Evolutionary conservation across 768 basidiomycete species (phyloP).

Genomic region (Serendipita vermifera): DNA sequence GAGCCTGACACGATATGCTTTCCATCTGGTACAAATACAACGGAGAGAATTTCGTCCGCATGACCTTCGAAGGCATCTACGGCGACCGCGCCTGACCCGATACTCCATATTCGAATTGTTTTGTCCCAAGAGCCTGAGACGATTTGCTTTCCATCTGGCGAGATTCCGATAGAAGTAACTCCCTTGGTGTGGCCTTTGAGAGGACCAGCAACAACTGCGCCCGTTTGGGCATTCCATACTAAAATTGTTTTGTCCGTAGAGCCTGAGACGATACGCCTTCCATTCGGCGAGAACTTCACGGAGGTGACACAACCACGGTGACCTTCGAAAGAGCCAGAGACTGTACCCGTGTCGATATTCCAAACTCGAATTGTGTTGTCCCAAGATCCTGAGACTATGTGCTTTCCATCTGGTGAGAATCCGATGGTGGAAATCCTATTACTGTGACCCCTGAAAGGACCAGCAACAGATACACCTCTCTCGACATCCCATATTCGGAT

Average conservation of each 20-base stretch:
- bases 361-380: constrained; percentile 20
- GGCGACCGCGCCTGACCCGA: constrained; percentile 17
- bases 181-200: constrained; percentile 17
- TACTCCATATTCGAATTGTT: constrained; percentile 14
- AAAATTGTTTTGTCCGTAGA: constrained; percentile 9
- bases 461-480: constrained; percentile 22
- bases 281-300: constrained; percentile 10
- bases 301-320: constrained; percentile 4
- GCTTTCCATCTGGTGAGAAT: constrained; percentile 22
- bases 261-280: constrained; percentile 3
- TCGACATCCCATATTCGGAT: constrained; percentile 25
- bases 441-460: constrained; percentile 20
- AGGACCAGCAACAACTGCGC: constrained; percentile 16
- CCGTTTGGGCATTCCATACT: constrained; percentile 19
- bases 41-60: constrained; percentile 20
- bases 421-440: constrained; percentile 20
- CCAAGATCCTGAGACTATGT: constrained; percentile 22
- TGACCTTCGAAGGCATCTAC: constrained; percentile 22
- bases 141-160: not conserved
- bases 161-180: constrained; percentile 17
- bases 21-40: constrained; percentile 25
- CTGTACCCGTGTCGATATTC: constrained; percentile 15
- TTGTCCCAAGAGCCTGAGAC: constrained; percentile 11
- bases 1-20: constrained; percentile 16
- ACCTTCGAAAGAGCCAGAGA: constrained; percentile 4